Evolutionary conservation across 768 basidiomycete species (phyloP), one percentile per base, ranked within the genome.

Genomic region (Cystofilobasidium capitatum): DNA sequence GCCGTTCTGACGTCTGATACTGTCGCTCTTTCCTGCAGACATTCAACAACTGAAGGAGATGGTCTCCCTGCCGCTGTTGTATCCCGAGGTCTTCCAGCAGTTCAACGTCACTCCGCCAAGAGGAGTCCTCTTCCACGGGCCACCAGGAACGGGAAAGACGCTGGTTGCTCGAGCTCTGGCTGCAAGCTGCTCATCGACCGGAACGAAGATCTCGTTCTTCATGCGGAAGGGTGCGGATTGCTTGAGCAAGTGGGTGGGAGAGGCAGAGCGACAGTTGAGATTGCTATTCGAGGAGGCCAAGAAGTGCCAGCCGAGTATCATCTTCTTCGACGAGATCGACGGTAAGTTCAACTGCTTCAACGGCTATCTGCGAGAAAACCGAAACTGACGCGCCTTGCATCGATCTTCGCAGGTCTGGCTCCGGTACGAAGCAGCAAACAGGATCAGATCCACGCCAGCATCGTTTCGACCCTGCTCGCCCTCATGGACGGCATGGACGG

Each of bases 401-500:
- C 24, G 37, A 20, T 22, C 37, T n/a, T 12, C 10, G 22, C 70
- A 79, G 79, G 80, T 71, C 84, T 99, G 24, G 96, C 96, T 16
- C 96, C 96, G 1, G 94, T 98, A 2, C 87, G 96, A 55, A 94
- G 91, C n/a, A 89, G 90, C 22, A 97, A 98, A 74, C 96, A 97
- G 73, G 96, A 98, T 75, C 94, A 99, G 77, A 97, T 98, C 64
- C 96, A 98, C 75, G 96, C 96, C 1, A 92, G 89, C 35, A 92
- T 99, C 71, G 96, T 99, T 9, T 91, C 89, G 60, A 98, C 96
- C 0, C 81, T 98, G 12, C 81, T 99, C 2, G 94, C 96, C 2
- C 81, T 98, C 51, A 98, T 98, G 96, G 96, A 98, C 76, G 96
- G 94, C 51, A 98, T 98, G 94, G 96, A 99, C 70, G 93, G 93